These are phyloP conservation scores for Lignosus rhinocerotis DNA, from an alignment of 1,284 basidiomycete species.

Conservation along the genomic window DNA sequence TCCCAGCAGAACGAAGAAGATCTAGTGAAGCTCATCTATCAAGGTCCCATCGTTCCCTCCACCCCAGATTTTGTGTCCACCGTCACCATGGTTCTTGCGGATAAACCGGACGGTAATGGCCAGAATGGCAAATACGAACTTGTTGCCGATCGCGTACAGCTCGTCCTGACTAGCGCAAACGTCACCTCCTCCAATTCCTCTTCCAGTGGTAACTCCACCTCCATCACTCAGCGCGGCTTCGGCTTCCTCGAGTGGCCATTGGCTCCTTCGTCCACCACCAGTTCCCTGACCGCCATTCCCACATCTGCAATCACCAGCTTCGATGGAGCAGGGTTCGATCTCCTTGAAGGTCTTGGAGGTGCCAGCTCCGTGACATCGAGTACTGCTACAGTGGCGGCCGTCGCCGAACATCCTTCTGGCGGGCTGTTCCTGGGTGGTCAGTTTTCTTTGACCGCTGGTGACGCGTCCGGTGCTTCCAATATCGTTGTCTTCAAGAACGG, in stretches of 20 bases:
- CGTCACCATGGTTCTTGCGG: constrained; percentile 69
- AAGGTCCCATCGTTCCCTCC: constrained; percentile 78
- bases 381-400: constrained; percentile 48
- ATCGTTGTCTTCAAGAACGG: constrained; percentile 73
- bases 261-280: constrained; percentile 40
- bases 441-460: constrained; percentile 64
- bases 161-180: constrained; percentile 69
- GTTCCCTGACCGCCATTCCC: constrained; percentile 60
- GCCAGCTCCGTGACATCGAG: constrained; percentile 34
- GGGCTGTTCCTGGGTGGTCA: constrained; percentile 77
- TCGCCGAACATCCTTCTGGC: constrained; percentile 67
- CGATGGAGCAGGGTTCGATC: constrained; percentile 61
- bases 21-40: constrained; percentile 67
- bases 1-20: constrained; percentile 78
- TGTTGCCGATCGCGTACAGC: constrained; percentile 79
- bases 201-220: constrained; percentile 33
- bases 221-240: constrained; percentile 49
- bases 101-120: constrained; percentile 58
- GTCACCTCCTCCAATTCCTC: constrained; percentile 35
- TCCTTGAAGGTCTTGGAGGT: constrained; percentile 58
- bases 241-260: constrained; percentile 84
- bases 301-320: constrained; percentile 75
- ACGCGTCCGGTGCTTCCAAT: constrained; percentile 63
- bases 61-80: constrained; percentile 74
- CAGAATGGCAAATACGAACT: constrained; percentile 71